Evolutionary conservation across 2,329 filamentous ascomycete species (phyloP), one percentile per base, ranked within the genome.

Genomic region (Scolecobasidium constrictum): DNA sequence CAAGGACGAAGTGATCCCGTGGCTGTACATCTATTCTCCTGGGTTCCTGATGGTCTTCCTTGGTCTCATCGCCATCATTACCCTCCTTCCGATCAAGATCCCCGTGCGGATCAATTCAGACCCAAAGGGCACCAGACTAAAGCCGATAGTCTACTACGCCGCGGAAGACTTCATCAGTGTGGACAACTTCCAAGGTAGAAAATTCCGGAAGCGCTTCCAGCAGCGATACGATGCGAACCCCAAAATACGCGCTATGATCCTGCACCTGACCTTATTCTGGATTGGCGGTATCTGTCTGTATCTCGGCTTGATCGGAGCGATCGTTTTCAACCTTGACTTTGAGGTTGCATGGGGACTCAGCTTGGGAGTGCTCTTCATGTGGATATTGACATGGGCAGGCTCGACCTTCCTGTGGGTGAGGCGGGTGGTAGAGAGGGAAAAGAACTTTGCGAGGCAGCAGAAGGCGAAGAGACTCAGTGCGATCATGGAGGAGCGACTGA

Each of bases 161-260:
- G 55, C 55, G 4, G 55, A 57, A 31, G 55, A 57, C 43, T 57
- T 57, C 44, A 54, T 57, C 38, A 53, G 54, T 2, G 55, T 57
- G 1, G 55, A 57, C 39, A 53, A 53, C 3, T 36, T 56, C 35
- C 55, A 57, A 23, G 55, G 56, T 33, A 49, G 55, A 13, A 54
- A 55, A 13, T 57, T 57, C 34, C 50, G 55, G 3, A 43, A 52
- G 15, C 50, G 53, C 9, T 57, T 52, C 44, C 56, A 56, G 38
- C 50, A 53, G 38, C 54, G 55, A 1, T 57, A 56, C 44, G 53
- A 56, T 26, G 47, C 46, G 19, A 55, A 52, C 39, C 48, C 46
- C 34, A 48, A 48, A 37, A 56, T 57, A 40, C 46, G 55, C 13
- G 43, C 46, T n/a, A 53, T 57, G 47, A 56, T 57, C 48, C 43